These are phyloP conservation scores for Phyllosticta citriasiana DNA, from an alignment of 2,329 filamentous ascomycete genomes.

Conservation along the genomic window DNA sequence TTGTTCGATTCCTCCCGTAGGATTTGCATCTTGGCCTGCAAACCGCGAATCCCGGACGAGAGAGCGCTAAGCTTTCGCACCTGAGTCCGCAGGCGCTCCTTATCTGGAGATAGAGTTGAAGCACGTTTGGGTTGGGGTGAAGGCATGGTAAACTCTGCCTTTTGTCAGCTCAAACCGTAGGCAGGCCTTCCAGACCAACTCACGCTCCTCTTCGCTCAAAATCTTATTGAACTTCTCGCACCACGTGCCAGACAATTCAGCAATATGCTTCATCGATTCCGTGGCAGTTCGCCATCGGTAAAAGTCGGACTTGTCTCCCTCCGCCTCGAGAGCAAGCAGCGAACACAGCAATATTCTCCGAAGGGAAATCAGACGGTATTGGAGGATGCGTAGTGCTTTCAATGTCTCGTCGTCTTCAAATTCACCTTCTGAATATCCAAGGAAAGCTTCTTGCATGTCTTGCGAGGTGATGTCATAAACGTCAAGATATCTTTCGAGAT, in stretches of 20 bases:
- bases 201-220: conserved; percentile 66
- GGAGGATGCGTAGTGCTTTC: conserved; percentile 58
- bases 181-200: not conserved
- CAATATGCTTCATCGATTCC: conserved; percentile 61
- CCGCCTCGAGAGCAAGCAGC: conserved; percentile 76
- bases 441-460: conserved; percentile 35
- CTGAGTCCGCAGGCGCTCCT: conserved; percentile 76
- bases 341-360: conserved; percentile 82
- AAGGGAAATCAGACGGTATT: conserved; percentile 65
- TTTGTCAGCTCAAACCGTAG: conserved; percentile 4
- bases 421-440: conserved; percentile 52
- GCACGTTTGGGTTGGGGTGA: conserved; percentile 47
- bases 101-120: conserved; percentile 49
- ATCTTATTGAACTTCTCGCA: conserved; percentile 59
- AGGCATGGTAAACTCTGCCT: conserved; percentile 35
- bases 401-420: conserved; percentile 68
- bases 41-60: conserved; percentile 77
- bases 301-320: conserved; percentile 67
- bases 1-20: conserved; percentile 81
- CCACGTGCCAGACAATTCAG: conserved; percentile 49
- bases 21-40: conserved; percentile 91
- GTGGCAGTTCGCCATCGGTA: conserved; percentile 68
- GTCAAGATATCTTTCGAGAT: conserved; percentile 87
- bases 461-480: conserved; percentile 41
- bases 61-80: conserved; percentile 80